Conservation (phyloP, 2,329 filamentous ascomycete genomes). For the Ceratocystiopsis brevicomis region DNA sequence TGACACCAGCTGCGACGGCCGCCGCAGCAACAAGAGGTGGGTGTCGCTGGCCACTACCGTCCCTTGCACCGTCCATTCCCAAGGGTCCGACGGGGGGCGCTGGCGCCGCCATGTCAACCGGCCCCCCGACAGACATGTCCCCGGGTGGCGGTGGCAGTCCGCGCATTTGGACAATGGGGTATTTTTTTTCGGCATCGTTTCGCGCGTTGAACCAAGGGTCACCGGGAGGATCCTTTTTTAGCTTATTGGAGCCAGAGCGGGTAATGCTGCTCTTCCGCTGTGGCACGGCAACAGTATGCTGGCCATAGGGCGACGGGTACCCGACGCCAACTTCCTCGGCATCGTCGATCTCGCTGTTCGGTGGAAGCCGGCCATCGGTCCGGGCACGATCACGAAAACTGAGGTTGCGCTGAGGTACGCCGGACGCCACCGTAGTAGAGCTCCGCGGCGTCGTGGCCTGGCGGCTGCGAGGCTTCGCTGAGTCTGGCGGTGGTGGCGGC, state of each 20-base stretch:
- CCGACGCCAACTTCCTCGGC: too few species aligned
- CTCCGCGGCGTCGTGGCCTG: slow-evolving; percentile 4
- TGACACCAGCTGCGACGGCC: background rate
- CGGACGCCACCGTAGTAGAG: slow-evolving; percentile 12
- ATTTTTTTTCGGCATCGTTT: slow-evolving; percentile 23
- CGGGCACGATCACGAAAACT: slow-evolving; percentile 42
- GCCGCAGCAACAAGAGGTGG: background rate
- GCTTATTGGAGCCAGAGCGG: slow-evolving; percentile 32
- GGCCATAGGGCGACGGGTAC: background rate
- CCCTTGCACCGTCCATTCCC: too few species aligned
- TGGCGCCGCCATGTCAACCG: too few species aligned
- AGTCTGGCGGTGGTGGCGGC: slow-evolving; percentile 9
- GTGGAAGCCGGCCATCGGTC: slow-evolving; percentile 21
- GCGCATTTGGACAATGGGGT: slow-evolving; percentile 11
- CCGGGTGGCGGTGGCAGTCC: too few species aligned
- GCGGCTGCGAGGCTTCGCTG: slow-evolving; percentile 12
- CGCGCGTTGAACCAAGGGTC: slow-evolving; percentile 27
- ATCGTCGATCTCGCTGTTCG: slow-evolving; percentile 4
- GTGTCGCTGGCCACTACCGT: background rate
- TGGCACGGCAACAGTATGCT: background rate
- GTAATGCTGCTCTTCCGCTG: background rate
- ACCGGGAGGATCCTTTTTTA: slow-evolving; percentile 37
- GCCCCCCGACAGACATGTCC: too few species aligned
- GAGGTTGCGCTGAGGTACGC: slow-evolving; percentile 32
- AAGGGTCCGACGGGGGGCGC: too few species aligned